Percentiles rank a stretch among this genome's conserved stretches.
Conservation (phyloP, 208 protist genomes). For the Leptomonas pyrrhocoris region DNA sequence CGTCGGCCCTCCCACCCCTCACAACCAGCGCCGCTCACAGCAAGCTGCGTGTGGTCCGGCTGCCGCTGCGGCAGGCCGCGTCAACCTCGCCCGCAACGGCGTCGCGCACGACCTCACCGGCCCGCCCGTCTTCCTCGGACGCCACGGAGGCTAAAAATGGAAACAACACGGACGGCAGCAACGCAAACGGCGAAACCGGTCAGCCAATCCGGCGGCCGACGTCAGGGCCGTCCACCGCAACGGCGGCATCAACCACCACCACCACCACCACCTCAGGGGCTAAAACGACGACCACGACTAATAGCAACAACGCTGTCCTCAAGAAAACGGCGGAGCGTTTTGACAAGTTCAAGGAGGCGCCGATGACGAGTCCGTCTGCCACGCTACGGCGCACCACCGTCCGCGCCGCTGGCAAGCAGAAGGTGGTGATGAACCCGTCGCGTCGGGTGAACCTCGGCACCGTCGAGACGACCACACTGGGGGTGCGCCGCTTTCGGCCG, state of each 20-base stretch:
- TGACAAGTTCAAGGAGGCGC: conserved; percentile 28
- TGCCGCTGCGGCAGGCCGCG: conserved; percentile 1
- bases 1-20: conserved; percentile 4
- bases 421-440: conserved; percentile 2
- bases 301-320: background rate
- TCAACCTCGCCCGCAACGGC: background rate
- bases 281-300: too few species aligned
- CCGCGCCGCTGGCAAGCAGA: conserved; percentile 11
- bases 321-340: conserved; percentile 15
- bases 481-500: conserved; percentile 10
- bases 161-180: background rate
- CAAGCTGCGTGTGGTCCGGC: conserved; percentile 2
- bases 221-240: too few species aligned
- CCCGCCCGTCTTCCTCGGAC: background rate
- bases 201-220: too few species aligned
- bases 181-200: background rate
- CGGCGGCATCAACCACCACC: too few species aligned
- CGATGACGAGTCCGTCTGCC: conserved; percentile 23
- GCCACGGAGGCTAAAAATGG: background rate
- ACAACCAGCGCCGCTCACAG: background rate
- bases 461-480: background rate
- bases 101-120: background rate
- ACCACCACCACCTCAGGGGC: too few species aligned
- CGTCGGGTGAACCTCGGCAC: background rate
- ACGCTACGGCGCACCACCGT: conserved; percentile 29